These are phyloP conservation scores for Caryocar brasiliense DNA, from an alignment of 441 rosid genomes.

Conservation along the genomic window DNA sequence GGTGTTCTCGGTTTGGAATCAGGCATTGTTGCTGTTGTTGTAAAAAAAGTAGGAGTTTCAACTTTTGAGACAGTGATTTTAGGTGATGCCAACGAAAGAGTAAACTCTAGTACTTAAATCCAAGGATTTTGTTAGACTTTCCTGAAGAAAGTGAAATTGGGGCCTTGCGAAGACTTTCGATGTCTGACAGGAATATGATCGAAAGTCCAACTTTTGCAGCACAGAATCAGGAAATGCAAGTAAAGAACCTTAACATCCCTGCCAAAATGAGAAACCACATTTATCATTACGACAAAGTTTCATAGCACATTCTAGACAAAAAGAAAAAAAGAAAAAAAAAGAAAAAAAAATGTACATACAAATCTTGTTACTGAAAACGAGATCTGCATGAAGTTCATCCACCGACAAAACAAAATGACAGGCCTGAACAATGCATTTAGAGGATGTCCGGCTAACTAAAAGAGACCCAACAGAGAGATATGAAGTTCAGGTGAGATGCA, in stretches of 20 bases:
- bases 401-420: too few species aligned
- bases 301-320: background rate
- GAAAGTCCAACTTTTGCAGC: background rate
- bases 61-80: too few species aligned
- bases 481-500: background rate
- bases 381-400: too few species aligned
- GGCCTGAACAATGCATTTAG: too few species aligned
- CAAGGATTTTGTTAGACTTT: background rate
- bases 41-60: background rate
- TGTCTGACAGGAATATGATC: background rate
- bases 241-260: slow-evolving; percentile 4
- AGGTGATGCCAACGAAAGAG: too few species aligned
- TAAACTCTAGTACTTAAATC: too few species aligned
- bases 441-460: background rate
- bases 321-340: background rate
- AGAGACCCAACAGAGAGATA: background rate
- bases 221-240: slow-evolving; percentile 7
- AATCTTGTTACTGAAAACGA: too few species aligned
- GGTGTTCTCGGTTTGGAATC: slow-evolving; percentile 16
- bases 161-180: background rate
- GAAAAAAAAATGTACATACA: too few species aligned
- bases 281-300: background rate
- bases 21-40: slow-evolving; percentile 13
- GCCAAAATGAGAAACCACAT: slow-evolving; percentile 2
- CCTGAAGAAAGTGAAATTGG: background rate